Percentiles rank a stretch among this genome's conserved stretches.
These are phyloP conservation scores for Rhodomyrtus tomentosa DNA, from an alignment of 345 rosid species.

Conservation along the genomic window DNA sequence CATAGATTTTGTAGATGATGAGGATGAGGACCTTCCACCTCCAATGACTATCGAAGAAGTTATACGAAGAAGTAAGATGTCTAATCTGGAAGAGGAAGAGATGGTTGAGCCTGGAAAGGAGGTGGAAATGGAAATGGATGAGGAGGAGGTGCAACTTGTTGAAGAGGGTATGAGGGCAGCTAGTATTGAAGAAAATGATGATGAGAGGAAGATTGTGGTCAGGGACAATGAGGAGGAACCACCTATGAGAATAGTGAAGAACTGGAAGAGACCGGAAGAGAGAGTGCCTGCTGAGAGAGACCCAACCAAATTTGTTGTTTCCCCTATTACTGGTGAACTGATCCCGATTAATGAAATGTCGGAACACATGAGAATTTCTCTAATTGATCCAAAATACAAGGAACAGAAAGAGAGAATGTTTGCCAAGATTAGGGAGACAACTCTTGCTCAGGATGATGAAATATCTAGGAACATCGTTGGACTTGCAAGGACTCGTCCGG, in stretches of 20 bases:
- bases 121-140: conserved; percentile 95
- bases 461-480: conserved; percentile 84
- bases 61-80: conserved; percentile 65
- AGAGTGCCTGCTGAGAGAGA: conserved; percentile 76
- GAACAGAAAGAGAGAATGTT: conserved; percentile 96
- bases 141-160: conserved; percentile 82
- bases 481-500: conserved; percentile 78
- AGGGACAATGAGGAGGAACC: conserved; percentile 48
- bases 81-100: conserved; percentile 59
- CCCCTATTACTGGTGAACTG: conserved; percentile 83
- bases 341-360: conserved; percentile 90
- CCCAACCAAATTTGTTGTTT: conserved; percentile 62
- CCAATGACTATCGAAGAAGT: conserved; percentile 90
- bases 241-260: conserved; percentile 84
- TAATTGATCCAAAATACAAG: conserved; percentile 88
- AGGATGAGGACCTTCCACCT: conserved; percentile 72
- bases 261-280: conserved; percentile 96
- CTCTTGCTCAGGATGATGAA: conserved; percentile 90
- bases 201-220: conserved; percentile 16
- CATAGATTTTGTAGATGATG: conserved; percentile 85
- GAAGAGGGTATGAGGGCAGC: conserved; percentile 83
- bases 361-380: conserved; percentile 83
- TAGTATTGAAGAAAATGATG: conserved; percentile 42
- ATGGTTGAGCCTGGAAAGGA: conserved; percentile 73
- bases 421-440: conserved; percentile 84